Evolutionary conservation across 176 grass and related monocot species (phyloP).

Genomic region (Saccharum officinarum): DNA sequence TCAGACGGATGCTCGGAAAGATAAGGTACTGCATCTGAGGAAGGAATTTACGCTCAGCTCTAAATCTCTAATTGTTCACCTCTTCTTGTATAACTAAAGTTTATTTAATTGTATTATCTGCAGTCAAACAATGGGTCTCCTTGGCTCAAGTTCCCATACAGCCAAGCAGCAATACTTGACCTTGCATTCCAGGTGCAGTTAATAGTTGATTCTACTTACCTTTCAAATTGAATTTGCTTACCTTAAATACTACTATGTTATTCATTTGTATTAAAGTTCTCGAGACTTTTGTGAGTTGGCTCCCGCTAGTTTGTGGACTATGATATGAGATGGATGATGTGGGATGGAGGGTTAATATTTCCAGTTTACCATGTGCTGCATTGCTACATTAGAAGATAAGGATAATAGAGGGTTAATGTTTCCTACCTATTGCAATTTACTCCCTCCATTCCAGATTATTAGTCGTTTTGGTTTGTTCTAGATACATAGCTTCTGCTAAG

Average conservation of each 20-base stretch:
- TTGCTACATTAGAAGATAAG: conserved; percentile 7
- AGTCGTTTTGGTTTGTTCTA: neutral
- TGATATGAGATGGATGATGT: neutral
- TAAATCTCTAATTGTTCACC: neutral
- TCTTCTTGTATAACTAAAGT: conserved; percentile 30
- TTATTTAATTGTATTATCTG: conserved; percentile 27
- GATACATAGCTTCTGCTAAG: neutral
- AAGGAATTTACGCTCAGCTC: neutral
- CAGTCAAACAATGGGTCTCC: conserved; percentile 77
- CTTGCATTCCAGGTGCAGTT: conserved; percentile 73
- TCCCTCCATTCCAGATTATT: too few relatives aligned
- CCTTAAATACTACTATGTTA: neutral
- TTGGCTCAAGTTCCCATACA: conserved; percentile 90
- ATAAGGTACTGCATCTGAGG: conserved; percentile 60
- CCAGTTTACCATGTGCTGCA: neutral
- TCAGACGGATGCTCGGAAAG: conserved; percentile 77
- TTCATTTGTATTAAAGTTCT: conserved; percentile 11
- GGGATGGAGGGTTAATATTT: neutral
- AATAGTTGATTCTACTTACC: conserved; percentile 18
- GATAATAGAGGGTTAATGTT: conserved; percentile 6
- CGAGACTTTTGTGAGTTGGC: neutral
- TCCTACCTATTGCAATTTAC: neutral
- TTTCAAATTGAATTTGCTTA: conserved; percentile 24
- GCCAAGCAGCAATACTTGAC: conserved; percentile 80
- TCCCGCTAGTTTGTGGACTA: neutral